Evolutionary conservation across 2,329 filamentous ascomycete species (phyloP), one percentile per base, ranked within the genome.

Genomic region (Phaeosphaeriaceae sp.): DNA sequence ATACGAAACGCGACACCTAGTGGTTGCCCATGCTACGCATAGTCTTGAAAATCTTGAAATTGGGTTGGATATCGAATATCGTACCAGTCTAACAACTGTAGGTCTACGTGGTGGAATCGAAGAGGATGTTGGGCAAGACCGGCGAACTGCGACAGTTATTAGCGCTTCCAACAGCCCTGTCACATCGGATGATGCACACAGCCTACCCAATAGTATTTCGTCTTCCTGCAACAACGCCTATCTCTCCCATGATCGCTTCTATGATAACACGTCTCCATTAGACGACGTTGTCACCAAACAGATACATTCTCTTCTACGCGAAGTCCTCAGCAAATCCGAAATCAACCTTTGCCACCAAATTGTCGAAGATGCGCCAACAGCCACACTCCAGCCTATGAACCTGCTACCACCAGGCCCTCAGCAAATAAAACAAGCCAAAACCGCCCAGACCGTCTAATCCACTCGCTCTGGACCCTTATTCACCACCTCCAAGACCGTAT

Each of bases 401-500:
- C n/a, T n/a, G 11, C 28, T 29, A 5, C 7, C 28, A 23, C 16
- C 23, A n/a, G 36, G 28, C 11, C 36, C 35, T 12, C n/a, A 40
- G 26, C 55, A 57, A 40, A 37, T 41, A 26, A 26, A 26, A 26
- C 1, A 8, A 26, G 23, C 23, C 23, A 26, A 7, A 7, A 9
- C 23, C 23, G 23, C 23, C 11, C 23, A 26, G 23, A 26, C 3
- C 46, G 43, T 30, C 56, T 64, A 1, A 50, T 61, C n/a, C 36
- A n/a, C 12, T 51, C 51, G 9, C 49, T 66, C 3, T 50, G 60
- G 33, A 29, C 17, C 12, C 29, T 17, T 4, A 23, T 60, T 29
- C 37, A 54, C 26, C 18, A 44, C 16, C 48, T 62, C 1, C 54
- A 51, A 36, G 48, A 55, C 20, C 46, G 48, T 32, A n/a, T 46